A percentile compares a stretch with the other conserved stretches of the same genome.
Evolutionary conservation across 2,329 filamentous ascomycete species (phyloP).

Genomic region (Venturia pyrina): DNA sequence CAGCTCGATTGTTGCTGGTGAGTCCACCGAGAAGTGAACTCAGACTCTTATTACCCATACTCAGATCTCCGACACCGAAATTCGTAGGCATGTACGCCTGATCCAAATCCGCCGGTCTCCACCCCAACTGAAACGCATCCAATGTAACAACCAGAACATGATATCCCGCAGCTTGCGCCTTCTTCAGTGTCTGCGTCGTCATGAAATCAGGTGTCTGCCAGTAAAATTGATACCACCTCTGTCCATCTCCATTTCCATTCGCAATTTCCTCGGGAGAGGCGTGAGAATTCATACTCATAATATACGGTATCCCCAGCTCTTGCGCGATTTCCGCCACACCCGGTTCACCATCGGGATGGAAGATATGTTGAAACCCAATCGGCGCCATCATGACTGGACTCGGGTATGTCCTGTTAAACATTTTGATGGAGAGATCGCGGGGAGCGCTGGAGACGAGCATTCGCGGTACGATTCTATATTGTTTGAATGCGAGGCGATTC

Average conservation of each 20-base stretch:
- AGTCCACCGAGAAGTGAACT: background rate
- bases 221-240: constrained; percentile 66
- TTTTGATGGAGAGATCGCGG: constrained; percentile 11
- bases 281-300: constrained; percentile 55
- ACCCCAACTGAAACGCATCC: constrained; percentile 59
- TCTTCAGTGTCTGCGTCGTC: constrained; percentile 51
- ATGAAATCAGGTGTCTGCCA: constrained; percentile 60
- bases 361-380: constrained; percentile 58
- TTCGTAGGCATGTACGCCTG: constrained; percentile 26
- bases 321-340: constrained; percentile 54
- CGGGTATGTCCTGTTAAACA: constrained; percentile 34
- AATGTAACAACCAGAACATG: constrained; percentile 60
- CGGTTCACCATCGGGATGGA: constrained; percentile 55
- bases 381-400: constrained; percentile 55
- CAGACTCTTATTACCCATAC: background rate
- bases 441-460: constrained; percentile 30
- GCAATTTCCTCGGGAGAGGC: constrained; percentile 58
- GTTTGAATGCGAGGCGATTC: constrained; percentile 30
- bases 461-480: constrained; percentile 28
- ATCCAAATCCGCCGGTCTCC: constrained; percentile 60
- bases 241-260: constrained; percentile 44
- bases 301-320: constrained; percentile 53
- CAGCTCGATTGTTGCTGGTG: background rate
- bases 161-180: constrained; percentile 54
- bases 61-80: background rate